A percentile compares a stretch with the other conserved stretches of the same genome.
Conservation (phyloP, 352 stramenopile genomes). For the Phytophthora ramorum region DNA sequence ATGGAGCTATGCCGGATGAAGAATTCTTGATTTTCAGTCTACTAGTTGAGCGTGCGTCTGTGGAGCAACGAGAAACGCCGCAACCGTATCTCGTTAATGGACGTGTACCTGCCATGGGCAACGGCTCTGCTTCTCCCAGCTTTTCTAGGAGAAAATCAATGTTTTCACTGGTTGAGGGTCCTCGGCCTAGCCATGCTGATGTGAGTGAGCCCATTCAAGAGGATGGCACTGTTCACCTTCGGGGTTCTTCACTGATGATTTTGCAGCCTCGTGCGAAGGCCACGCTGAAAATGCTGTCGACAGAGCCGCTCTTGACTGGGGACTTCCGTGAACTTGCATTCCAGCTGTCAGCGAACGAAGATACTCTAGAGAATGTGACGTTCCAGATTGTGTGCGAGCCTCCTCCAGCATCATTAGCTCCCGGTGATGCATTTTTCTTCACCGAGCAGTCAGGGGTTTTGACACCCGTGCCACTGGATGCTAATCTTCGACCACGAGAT, state of each 20-base stretch:
- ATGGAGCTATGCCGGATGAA: conserved; percentile 24
- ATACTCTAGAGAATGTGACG: conserved; percentile 64
- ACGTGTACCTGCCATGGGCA: conserved; percentile 84
- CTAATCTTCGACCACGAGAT: conserved; percentile 60
- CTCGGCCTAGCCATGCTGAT: conserved; percentile 36
- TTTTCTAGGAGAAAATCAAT: conserved; percentile 84
- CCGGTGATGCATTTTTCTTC: conserved; percentile 70
- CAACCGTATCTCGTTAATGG: conserved; percentile 62
- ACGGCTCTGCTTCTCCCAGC: conserved; percentile 81
- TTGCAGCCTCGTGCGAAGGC: conserved; percentile 76
- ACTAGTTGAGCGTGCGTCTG: conserved; percentile 48
- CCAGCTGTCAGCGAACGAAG: conserved; percentile 65
- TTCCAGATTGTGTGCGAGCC: conserved; percentile 66
- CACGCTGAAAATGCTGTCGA: conserved; percentile 57
- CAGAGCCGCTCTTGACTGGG: conserved; percentile 62
- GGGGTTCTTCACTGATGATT: conserved; percentile 66
- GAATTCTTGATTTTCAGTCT: conserved; percentile 71
- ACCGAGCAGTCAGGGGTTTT: conserved; percentile 46
- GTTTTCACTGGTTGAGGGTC: conserved; percentile 58
- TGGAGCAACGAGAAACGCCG: conserved; percentile 42
- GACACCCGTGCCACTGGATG: conserved; percentile 53
- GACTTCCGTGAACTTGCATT: conserved; percentile 77
- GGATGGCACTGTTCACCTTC: conserved; percentile 45
- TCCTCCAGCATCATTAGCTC: conserved; percentile 44
- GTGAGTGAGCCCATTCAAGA: conserved; percentile 51